These are phyloP conservation scores for Melampsora larici-populina DNA, from an alignment of 1,284 basidiomycete species.

Conservation along the genomic window DNA sequence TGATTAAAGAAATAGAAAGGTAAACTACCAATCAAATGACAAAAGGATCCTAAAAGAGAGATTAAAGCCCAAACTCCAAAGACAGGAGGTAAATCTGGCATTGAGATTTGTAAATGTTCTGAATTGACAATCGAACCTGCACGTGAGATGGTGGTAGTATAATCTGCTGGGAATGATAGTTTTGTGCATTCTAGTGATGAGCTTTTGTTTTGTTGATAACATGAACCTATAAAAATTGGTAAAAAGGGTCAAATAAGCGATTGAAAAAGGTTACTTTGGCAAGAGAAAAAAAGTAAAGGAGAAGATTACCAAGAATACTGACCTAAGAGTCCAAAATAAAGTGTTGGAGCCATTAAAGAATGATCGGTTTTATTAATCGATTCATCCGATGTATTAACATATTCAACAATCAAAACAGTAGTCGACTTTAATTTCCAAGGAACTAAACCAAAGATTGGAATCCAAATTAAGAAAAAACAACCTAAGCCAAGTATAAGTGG, in stretches of 20 bases:
- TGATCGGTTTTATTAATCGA: constrained; percentile 1
- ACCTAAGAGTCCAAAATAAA: constrained; percentile 42
- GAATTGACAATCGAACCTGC: constrained; percentile 20
- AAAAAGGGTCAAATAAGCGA: background rate
- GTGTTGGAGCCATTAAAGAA: background rate
- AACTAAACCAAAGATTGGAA: constrained; percentile 24
- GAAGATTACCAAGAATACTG: background rate
- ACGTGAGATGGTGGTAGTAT: constrained; percentile 20
- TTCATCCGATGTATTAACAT: background rate
- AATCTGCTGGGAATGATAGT: constrained; percentile 34
- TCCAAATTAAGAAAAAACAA: constrained; percentile 18
- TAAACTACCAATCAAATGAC: constrained; percentile 19
- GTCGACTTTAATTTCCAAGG: constrained; percentile 17
- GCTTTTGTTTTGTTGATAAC: constrained; percentile 9
- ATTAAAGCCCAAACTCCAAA: constrained; percentile 28
- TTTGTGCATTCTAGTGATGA: constrained; percentile 25
- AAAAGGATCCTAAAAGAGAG: constrained; percentile 11
- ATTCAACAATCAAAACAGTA: constrained; percentile 21
- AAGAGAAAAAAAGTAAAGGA: background rate
- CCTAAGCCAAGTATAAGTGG: constrained; percentile 22
- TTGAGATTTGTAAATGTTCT: constrained; percentile 24
- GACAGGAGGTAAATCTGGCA: constrained; percentile 38
- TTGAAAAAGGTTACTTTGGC: background rate
- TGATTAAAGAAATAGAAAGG: constrained; percentile 12
- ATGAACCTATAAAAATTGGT: constrained; percentile 21